Evolutionary conservation across 225 moss, liverwort and hornwort genomes (phyloP), one percentile per base, ranked within the genome.

Genomic region (Sphagnum tenellum): DNA sequence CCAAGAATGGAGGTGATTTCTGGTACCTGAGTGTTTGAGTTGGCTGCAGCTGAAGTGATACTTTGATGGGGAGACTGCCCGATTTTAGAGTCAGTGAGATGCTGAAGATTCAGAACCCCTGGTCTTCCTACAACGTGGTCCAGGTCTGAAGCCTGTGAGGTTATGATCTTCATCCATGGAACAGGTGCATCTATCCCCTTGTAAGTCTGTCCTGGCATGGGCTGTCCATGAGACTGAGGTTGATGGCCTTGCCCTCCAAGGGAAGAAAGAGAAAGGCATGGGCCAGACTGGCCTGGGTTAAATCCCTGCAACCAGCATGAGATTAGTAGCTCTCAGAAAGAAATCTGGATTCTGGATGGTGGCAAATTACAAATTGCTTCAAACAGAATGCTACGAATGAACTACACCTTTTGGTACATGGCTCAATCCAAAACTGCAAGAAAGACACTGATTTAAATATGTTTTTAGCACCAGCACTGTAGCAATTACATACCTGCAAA

Each of bases 251-350:
- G 90, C 29, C 84, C 81, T 57, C 86, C 88, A 64, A 89, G 59
- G 3, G 83, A 81, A 61, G 90, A 86, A 7, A 91, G 75, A 8
- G 92, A 89, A 57, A 93, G 81, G 66, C 86, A 88, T 47, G 92
- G 89, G 64, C 92, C 92, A 58, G 83, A 80, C 68, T 89, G 92
- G 72, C 85, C 57, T 48, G 81, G 56, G 62, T 69, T 73, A 56
- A 79, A 77, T 78, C 92, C 89, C 72, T 89, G 73, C 71, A 83
- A 45, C 53, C 54, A 73, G 9, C 54, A 71, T 71, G 52, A 6
- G 52, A 52, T 52, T 2, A 52, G 9, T 5, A 52, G 52, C 6
- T 52, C 6, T 0, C 9, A 0, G 9, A 52, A 52, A 52, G 9
- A 52, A 6, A 29, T 29, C 29, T 29, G 29, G 29, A 29, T 9